Conservation (phyloP, 1,284 basidiomycete species). For the Boletellus deceptivus region DNA sequence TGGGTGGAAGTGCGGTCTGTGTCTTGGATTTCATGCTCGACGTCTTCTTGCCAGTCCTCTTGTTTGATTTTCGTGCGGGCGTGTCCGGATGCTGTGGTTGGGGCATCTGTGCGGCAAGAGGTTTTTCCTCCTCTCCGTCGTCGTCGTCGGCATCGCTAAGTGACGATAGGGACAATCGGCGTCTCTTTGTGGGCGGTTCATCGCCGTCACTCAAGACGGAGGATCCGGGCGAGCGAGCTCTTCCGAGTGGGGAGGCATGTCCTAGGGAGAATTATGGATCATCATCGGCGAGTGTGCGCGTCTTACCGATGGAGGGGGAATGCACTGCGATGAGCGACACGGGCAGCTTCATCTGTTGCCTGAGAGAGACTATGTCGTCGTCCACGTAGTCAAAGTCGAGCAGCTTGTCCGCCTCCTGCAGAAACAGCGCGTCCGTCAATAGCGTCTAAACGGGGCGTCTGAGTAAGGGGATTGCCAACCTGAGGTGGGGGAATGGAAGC, state of each 20-base stretch:
- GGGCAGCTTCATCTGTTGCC: conserved; percentile 66
- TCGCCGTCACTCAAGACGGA: conserved; percentile 57
- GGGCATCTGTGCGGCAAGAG: conserved; percentile 54
- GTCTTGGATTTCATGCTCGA: conserved; percentile 59
- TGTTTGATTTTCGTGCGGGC: conserved; percentile 31
- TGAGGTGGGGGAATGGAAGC: conserved; percentile 16
- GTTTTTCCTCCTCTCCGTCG: conserved; percentile 50
- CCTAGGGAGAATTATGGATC: conserved; percentile 23
- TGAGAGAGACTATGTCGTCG: conserved; percentile 65
- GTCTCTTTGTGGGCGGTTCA: conserved; percentile 47
- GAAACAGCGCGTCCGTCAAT: conserved; percentile 13
- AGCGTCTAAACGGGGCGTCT: conserved; percentile 11
- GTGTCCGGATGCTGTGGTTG: conserved; percentile 27
- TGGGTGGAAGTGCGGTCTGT: conserved; percentile 46
- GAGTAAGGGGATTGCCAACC: conserved; percentile 25
- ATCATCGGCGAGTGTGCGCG: conserved; percentile 21
- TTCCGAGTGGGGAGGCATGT: conserved; percentile 34
- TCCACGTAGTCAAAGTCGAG: conserved; percentile 77
- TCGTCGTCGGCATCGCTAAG: conserved; percentile 41
- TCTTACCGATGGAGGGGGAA: conserved; percentile 30
- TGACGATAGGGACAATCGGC: conserved; percentile 51
- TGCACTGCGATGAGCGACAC: conserved; percentile 46
- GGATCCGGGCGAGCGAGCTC: conserved; percentile 53
- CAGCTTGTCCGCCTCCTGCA: conserved; percentile 71
- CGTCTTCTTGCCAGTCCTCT: conserved; percentile 55